phyloP scores from a whole-genome alignment of 768 basidiomycete species.

The Cantharellus anzutake region DNA sequence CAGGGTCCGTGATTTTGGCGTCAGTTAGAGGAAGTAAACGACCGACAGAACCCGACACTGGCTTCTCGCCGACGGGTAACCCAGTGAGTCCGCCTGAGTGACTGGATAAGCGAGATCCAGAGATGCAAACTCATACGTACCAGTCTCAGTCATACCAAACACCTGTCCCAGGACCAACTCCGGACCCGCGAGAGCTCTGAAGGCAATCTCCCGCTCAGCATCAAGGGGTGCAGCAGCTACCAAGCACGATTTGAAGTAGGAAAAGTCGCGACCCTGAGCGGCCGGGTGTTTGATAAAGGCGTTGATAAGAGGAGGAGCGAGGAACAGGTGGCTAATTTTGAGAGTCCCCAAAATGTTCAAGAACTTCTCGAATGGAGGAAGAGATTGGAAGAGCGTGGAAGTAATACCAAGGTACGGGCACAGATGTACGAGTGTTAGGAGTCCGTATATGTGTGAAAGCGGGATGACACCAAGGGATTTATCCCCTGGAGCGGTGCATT shows the following conservation, averaged over 20 bases:
- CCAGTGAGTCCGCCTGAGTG: neutral
- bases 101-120: neutral
- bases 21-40: neutral
- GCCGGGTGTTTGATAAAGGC: neutral
- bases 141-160: neutral
- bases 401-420: neutral
- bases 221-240: neutral
- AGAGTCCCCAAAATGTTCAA: neutral
- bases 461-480: conserved; percentile 18
- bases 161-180: neutral
- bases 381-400: neutral
- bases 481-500: neutral
- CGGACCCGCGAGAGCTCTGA: conserved; percentile 2
- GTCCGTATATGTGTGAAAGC: neutral
- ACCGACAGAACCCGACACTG: neutral
- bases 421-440: neutral
- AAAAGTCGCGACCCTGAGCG: neutral
- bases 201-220: neutral
- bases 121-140: neutral
- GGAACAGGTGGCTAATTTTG: neutral
- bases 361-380: conserved; percentile 1
- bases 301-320: neutral
- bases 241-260: neutral
- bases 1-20: neutral
- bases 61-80: neutral